Evolutionary conservation across 129 eudicot genomes (phyloP).

Genomic region (Smallanthus sonchifolius): DNA sequence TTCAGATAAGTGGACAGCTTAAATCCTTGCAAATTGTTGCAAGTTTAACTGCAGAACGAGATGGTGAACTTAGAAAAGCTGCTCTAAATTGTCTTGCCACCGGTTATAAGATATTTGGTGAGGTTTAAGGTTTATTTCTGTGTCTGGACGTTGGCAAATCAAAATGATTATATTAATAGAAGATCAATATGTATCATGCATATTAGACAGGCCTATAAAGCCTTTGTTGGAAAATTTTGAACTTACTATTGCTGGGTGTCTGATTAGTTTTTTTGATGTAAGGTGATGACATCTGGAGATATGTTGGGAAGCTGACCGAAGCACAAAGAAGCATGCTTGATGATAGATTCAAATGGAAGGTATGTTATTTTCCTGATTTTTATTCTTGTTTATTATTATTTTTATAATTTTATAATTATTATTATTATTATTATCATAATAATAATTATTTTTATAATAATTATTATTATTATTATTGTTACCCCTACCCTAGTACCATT

Average conservation of each 20-base stretch:
- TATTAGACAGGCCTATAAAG: not conserved
- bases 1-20: slow-evolving; percentile 74
- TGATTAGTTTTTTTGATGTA: slow-evolving; percentile 2
- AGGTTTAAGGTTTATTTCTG: slow-evolving; percentile 12
- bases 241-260: not conserved
- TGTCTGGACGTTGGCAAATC: not conserved
- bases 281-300: slow-evolving; percentile 99
- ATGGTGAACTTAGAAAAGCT: slow-evolving; percentile 95
- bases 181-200: not conserved
- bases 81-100: slow-evolving; percentile 85
- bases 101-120: slow-evolving; percentile 92
- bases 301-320: slow-evolving; percentile 86
- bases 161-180: not conserved
- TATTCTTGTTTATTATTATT: not conserved
- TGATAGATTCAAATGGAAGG: slow-evolving; percentile 97
- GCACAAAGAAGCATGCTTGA: slow-evolving; percentile 98
- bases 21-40: slow-evolving; percentile 91
- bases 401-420: not conserved
- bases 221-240: not conserved
- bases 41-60: slow-evolving; percentile 95
- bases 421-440: not conserved
- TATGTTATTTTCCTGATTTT: not conserved
- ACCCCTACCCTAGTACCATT: not conserved
- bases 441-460: no score
- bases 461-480: not conserved